Evolutionary conservation across 139 green algal genomes (phyloP).

Genomic region (Raphidocelis subcapitata): DNA sequence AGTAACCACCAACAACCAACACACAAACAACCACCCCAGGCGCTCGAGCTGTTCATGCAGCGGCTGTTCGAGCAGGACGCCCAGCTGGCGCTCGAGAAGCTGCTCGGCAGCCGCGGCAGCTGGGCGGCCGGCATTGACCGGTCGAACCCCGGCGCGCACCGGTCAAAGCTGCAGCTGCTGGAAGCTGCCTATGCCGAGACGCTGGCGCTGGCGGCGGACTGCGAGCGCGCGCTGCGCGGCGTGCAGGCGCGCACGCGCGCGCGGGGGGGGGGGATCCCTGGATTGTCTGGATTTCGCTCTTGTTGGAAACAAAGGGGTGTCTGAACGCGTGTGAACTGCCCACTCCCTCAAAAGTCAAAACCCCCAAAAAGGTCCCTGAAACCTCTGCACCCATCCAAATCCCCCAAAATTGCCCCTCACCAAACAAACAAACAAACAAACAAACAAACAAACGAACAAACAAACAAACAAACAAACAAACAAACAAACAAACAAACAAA

Average conservation of each 20-base stretch:
- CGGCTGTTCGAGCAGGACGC: slow-evolving; percentile 66
- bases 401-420: too few relatives aligned
- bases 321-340: not conserved
- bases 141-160: slow-evolving; percentile 16
- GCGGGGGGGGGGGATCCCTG: not conserved
- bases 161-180: slow-evolving; percentile 47
- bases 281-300: not conserved
- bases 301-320: not conserved
- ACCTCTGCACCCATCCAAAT: too few relatives aligned
- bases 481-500: too few relatives aligned
- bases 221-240: slow-evolving; percentile 17
- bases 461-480: too few relatives aligned
- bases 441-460: too few relatives aligned
- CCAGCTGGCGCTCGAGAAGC: slow-evolving; percentile 41
- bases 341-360: too few relatives aligned
- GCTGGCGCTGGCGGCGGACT: slow-evolving; percentile 32
- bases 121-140: too few relatives aligned
- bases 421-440: too few relatives aligned
- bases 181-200: slow-evolving; percentile 52
- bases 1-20: not conserved
- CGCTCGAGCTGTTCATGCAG: slow-evolving; percentile 44
- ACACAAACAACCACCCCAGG: not conserved
- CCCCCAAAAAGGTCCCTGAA: too few relatives aligned
- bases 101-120: slow-evolving; percentile 31
- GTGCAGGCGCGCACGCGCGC: not conserved